Evolutionary conservation across 1,139 yeast genomes (phyloP).

Genomic region (Geotrichum fermentans): DNA sequence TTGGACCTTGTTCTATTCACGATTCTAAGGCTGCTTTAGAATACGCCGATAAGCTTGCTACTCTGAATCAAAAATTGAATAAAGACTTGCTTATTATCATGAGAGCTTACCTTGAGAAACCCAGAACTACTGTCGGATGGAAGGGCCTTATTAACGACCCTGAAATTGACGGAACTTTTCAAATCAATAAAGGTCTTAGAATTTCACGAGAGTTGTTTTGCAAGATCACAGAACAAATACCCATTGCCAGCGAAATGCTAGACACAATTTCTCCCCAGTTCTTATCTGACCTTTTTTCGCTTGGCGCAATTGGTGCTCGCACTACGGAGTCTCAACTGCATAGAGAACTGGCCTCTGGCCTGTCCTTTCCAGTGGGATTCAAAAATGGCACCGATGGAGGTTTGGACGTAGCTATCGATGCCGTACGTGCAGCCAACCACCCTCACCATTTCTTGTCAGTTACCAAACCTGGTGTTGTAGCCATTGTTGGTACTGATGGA

Average conservation of each 20-base stretch:
- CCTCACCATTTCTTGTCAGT: slow-evolving; percentile 93
- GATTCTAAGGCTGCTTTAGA: slow-evolving; percentile 91
- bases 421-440: slow-evolving; percentile 84
- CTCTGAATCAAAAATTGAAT: slow-evolving; percentile 57
- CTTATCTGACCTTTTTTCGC: slow-evolving; percentile 79
- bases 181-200: slow-evolving; percentile 89
- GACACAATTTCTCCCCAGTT: slow-evolving; percentile 96
- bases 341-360: slow-evolving; percentile 91
- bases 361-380: slow-evolving; percentile 95
- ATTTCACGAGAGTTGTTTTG: slow-evolving; percentile 84
- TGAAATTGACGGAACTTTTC: slow-evolving; percentile 88
- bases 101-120: slow-evolving; percentile 98
- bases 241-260: slow-evolving; percentile 96
- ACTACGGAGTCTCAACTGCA: slow-evolving; percentile 96
- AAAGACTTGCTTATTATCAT: slow-evolving; percentile 79
- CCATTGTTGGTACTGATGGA: slow-evolving; percentile 93
- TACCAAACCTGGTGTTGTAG: slow-evolving; percentile 91
- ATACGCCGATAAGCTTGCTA: slow-evolving; percentile 64
- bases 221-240: slow-evolving; percentile 72
- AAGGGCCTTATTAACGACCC: slow-evolving; percentile 97
- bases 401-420: slow-evolving; percentile 87
- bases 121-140: slow-evolving; percentile 99
- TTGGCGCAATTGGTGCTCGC: slow-evolving; percentile 97
- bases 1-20: slow-evolving; percentile 96
- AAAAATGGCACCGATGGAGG: slow-evolving; percentile 96